Evolutionary conservation across 768 basidiomycete genomes (phyloP).

Genomic region (Macrocybe gigantea): DNA sequence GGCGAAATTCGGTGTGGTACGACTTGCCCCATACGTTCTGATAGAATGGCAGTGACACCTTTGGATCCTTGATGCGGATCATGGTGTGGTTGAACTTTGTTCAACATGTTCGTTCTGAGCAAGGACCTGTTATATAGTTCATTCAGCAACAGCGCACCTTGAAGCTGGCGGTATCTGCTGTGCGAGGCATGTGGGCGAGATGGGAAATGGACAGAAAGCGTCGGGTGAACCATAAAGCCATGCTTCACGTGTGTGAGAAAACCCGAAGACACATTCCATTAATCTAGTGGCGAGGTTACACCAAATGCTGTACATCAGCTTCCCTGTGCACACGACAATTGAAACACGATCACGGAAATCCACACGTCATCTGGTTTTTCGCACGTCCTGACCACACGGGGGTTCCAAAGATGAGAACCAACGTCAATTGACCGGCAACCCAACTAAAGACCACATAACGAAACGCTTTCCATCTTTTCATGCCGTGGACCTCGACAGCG

Average conservation of each 20-base stretch:
- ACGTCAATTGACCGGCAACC: constrained; percentile 58
- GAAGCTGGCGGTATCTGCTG: constrained; percentile 60
- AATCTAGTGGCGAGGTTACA: too few relatives aligned
- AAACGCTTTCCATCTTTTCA: constrained; percentile 53
- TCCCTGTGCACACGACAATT: too few relatives aligned
- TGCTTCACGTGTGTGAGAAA: background rate
- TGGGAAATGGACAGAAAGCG: background rate
- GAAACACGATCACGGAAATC: constrained; percentile 20
- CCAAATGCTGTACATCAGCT: too few relatives aligned
- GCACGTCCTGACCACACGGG: constrained; percentile 44
- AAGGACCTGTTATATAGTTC: background rate
- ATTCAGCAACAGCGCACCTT: constrained; percentile 28
- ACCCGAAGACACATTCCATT: too few relatives aligned
- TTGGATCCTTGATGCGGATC: constrained; percentile 85
- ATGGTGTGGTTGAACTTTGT: constrained; percentile 79
- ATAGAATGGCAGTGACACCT: constrained; percentile 77
- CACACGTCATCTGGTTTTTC: constrained; percentile 44
- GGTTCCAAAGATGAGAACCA: constrained; percentile 70
- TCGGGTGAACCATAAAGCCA: background rate
- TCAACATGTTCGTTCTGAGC: background rate
- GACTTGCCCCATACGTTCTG: constrained; percentile 40
- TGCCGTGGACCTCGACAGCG: constrained; percentile 65
- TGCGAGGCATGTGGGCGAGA: constrained; percentile 48
- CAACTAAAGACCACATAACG: constrained; percentile 70
- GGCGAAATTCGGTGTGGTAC: too few relatives aligned